These are phyloP conservation scores for Polygonum aviculare DNA, from an alignment of 148 eudicot species.

Conservation along the genomic window DNA sequence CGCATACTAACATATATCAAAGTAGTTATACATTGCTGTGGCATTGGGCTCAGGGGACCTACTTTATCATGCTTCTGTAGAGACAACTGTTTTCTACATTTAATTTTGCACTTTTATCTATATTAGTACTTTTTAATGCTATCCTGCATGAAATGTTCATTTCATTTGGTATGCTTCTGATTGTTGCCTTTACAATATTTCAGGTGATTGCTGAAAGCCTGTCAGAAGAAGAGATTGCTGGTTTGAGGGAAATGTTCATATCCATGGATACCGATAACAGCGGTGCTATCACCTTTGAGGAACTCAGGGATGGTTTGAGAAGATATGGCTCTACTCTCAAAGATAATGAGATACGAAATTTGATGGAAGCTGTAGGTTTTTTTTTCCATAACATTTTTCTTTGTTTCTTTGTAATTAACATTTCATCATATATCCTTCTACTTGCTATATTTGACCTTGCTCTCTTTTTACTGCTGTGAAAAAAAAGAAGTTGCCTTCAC, in stretches of 20 bases:
- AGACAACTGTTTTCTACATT: background rate
- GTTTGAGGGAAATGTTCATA: slow-evolving; percentile 11
- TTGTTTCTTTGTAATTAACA: background rate
- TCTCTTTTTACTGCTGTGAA: background rate
- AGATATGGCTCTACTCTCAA: slow-evolving; percentile 12
- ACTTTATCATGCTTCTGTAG: background rate
- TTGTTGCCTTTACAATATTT: background rate
- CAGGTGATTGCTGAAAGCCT: slow-evolving; percentile 14
- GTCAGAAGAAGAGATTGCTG: slow-evolving; percentile 15
- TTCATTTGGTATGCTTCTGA: background rate
- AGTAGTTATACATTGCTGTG: background rate
- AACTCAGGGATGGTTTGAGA: slow-evolving; percentile 12
- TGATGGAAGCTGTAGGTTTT: slow-evolving; percentile 9
- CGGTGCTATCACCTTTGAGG: slow-evolving; percentile 12
- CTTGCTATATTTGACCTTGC: background rate
- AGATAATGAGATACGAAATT: slow-evolving; percentile 10
- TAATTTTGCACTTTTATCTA: background rate
- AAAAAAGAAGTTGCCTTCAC: background rate
- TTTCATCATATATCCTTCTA: background rate
- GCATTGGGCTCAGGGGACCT: background rate
- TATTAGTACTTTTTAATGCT: background rate
- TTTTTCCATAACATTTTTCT: background rate
- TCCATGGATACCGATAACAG: slow-evolving; percentile 14
- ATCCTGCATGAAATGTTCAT: background rate
- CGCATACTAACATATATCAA: background rate